phyloP scores from a whole-genome alignment of 345 rosid species.

The Luvunga scandens region DNA sequence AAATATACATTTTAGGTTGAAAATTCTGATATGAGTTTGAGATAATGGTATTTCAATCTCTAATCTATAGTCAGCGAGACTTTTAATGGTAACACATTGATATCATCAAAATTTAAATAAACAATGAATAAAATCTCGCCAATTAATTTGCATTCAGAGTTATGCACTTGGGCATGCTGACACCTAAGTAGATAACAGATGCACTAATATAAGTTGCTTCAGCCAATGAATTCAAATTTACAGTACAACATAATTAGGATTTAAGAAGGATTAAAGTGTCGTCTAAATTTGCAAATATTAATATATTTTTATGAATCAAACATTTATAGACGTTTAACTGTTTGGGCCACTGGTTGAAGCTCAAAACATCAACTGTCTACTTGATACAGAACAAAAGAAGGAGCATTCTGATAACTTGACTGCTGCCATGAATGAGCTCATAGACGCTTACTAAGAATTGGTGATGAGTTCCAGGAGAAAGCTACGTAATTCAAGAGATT shows the following conservation, averaged over 20 bases:
- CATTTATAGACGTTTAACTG: too few relatives aligned
- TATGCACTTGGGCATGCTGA: too few relatives aligned
- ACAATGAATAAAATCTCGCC: neutral
- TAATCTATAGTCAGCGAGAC: neutral
- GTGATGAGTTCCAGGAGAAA: conserved; percentile 33
- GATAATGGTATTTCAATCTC: neutral
- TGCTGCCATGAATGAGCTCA: conserved; percentile 34
- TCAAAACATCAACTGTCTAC: conserved; percentile 36
- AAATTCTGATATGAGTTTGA: neutral
- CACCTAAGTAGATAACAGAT: too few relatives aligned
- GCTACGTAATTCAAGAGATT: neutral
- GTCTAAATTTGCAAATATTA: too few relatives aligned
- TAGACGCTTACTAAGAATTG: conserved; percentile 39
- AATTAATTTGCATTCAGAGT: conserved; percentile 1
- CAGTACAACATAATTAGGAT: too few relatives aligned
- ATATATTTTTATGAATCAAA: too few relatives aligned
- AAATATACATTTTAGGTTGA: neutral
- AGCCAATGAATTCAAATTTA: too few relatives aligned
- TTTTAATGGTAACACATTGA: neutral
- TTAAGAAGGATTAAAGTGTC: too few relatives aligned
- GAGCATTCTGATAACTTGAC: conserved; percentile 30
- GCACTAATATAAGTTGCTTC: too few relatives aligned
- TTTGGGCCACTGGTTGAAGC: conserved; percentile 18
- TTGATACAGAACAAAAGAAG: conserved; percentile 41
- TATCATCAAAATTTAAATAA: neutral